Evolutionary conservation across 2,329 filamentous ascomycete genomes (phyloP), one percentile per base, ranked within the genome.

Genomic region (Microsporum canis): DNA sequence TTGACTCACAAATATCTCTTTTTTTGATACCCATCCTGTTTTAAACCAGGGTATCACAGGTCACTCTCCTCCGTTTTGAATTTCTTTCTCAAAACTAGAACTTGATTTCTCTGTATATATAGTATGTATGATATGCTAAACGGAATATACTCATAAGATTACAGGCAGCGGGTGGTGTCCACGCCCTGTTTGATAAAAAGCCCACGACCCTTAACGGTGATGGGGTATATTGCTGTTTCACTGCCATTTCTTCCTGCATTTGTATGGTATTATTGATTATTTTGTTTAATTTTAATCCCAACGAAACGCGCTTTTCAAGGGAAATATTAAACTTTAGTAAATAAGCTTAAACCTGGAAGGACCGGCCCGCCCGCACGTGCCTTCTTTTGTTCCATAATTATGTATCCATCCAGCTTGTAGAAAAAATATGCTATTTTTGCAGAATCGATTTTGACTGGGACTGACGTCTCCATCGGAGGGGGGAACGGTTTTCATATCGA

Each of bases 341-440:
- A 55, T 55, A 55, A 55, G 49, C 49, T 55, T 55, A 55, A 55
- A 34, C 49, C 31, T 38, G 49, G 49, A 55, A 55, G 49, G 49
- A 55, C 49, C 49, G 49, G 49, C 49, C 49, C 49, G 49, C 6
- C 3, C 6, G 49, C 49, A 55, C 49, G 49, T 55, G 49, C 49
- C 49, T 55, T 55, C 49, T 12, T 43, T 43, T 43, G 5, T 36
- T 2, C 29, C 14, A 34, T 17, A 55, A 10, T 49, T 10, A 47
- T n/a, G 29, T 17, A 47, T 23, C 43, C 43, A 47, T 47, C 17
- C n/a, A 7, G 17, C n/a, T 23, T 43, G 39, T n/a, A n/a, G 39
- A 43, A 43, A 23, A 23, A 17, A 17, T 23, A 47, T 17, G 8
- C n/a, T 14, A 17, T 47, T 27, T 17, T 47, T 39, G 38, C 43